Evolutionary conservation across 2,329 filamentous ascomycete genomes (phyloP), one percentile per base, ranked within the genome.

Genomic region (Neobulgaria alba): DNA sequence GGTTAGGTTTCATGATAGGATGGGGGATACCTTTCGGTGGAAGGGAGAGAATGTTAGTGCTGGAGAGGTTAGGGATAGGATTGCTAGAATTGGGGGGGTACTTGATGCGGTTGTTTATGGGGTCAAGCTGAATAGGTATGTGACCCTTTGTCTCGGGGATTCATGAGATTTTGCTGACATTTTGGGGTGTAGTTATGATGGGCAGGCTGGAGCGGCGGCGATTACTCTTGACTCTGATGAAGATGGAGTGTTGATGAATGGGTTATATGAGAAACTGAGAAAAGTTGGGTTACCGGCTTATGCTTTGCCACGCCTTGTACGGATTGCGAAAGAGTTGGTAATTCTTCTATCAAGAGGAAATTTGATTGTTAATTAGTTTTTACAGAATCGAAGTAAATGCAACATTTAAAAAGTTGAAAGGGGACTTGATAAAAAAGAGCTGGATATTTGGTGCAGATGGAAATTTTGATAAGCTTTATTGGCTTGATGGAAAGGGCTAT

Each of bases 11-110:
- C 60, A 80, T 29, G 82, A 87, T 51, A 67, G 78, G 3, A 67
- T 85, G 1, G 82, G 82, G 2, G 82, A 87, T 58, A 86, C 82
- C 0, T 87, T 80, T 61, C 71, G 82, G 21, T 85, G 82, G 82
- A 85, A 85, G 59, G 74, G 74, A 38, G 77, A 82, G 60, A 82
- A 82, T 50, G 76, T 82, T 30, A 77, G 73, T 9, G 82, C 77
- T 30, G 65, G 77, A 9, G 81, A 85, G 60, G 81, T 85, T 1
- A 69, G 77, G 2, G 75, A 82, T 51, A 68, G 76, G 0, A 60
- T 86, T 1, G 77, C 78, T 4, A 62, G 65, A 19, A 77, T 72
- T 51, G 70, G 75, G 0, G 72, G 72, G 1, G 64, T 83, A 10
- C 59, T 69, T 16, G 80, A 85, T 57, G 78, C 79, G 1, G 84